Evolutionary conservation across 306 rosid genomes (phyloP), one percentile per base, ranked within the genome.

Genomic region (Rosa multiflora): DNA sequence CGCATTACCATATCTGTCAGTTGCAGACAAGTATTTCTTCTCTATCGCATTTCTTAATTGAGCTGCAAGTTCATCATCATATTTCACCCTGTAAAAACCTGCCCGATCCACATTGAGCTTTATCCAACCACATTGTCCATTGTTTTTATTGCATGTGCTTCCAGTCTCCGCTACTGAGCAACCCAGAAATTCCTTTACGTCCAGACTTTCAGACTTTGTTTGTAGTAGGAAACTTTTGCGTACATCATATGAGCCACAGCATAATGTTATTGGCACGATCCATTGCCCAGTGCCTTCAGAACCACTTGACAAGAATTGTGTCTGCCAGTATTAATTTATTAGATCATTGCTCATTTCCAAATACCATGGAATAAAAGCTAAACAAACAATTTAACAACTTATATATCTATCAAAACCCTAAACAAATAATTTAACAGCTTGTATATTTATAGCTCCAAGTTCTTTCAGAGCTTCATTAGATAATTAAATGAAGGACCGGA

Each of bases 81-180:
- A 94, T 76, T 94, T 92, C 89, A 94, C 98, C 84, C 98, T 79
- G 85, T 94, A 94, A 81, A 94, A 92, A 83, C 98, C 98, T 78
- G 98, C 42, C 89, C 90, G 98, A 61, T 91, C 97, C 87, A 94
- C 97, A 86, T 94, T 94, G 81, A 94, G 84, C 79, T 94, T 94
- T 82, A 92, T 86, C 98, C 98, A 94, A 75, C 82, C 59, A 79
- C 79, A 71, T 42, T 8, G 42, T 46, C 81, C 73, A 76, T 48
- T 85, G 70, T 67, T 82, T 51, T 55, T 56, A 64, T 79, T 82
- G 81, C 88, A 80, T 35, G 63, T 8, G 40, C 81, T 7, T 77
- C 81, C 75, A 29, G 21, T 6, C 70, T 63, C 73, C 42, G 67
- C 52, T 52, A 77, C 48, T 37, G 89, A 83, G 72, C 84, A 80